These are phyloP conservation scores for Backusella morwellensis DNA, from an alignment of 192 early-diverging fungal genomes.

Conservation along the genomic window DNA sequence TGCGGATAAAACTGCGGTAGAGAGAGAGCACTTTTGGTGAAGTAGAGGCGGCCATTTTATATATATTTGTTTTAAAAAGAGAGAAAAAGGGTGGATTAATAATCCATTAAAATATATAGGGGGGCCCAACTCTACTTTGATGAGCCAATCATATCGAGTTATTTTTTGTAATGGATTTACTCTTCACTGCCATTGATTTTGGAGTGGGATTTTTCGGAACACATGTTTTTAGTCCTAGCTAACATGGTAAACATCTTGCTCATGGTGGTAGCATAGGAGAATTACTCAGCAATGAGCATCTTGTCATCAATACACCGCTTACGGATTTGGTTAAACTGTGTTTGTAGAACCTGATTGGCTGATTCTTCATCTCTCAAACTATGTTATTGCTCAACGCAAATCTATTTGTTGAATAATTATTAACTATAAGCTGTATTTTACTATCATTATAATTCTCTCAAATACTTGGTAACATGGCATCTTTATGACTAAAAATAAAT, in stretches of 20 bases:
- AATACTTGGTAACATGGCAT: too few relatives aligned
- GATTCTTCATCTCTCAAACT: too few relatives aligned
- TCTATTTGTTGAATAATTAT: too few relatives aligned
- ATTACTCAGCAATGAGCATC: background rate
- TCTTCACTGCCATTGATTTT: background rate
- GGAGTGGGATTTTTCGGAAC: constrained; percentile 2
- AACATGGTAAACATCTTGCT: background rate
- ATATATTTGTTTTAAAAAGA: background rate
- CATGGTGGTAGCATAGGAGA: background rate
- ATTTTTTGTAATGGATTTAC: background rate
- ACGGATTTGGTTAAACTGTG: too few relatives aligned
- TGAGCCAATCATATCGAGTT: background rate
- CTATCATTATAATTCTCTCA: too few relatives aligned
- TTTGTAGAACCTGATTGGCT: too few relatives aligned
- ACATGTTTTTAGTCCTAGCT: background rate
- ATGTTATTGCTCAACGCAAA: too few relatives aligned
- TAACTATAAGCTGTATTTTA: too few relatives aligned
- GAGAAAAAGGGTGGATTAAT: constrained; percentile 12
- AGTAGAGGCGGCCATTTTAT: constrained; percentile 32
- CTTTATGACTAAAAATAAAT: too few relatives aligned
- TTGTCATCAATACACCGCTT: background rate
- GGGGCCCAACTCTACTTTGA: background rate
- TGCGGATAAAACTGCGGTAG: constrained; percentile 74
- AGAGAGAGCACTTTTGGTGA: constrained; percentile 66
- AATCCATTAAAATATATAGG: background rate